Evolutionary conservation across 2,329 filamentous ascomycete genomes (phyloP).

Genomic region (Penicillium sp.): DNA sequence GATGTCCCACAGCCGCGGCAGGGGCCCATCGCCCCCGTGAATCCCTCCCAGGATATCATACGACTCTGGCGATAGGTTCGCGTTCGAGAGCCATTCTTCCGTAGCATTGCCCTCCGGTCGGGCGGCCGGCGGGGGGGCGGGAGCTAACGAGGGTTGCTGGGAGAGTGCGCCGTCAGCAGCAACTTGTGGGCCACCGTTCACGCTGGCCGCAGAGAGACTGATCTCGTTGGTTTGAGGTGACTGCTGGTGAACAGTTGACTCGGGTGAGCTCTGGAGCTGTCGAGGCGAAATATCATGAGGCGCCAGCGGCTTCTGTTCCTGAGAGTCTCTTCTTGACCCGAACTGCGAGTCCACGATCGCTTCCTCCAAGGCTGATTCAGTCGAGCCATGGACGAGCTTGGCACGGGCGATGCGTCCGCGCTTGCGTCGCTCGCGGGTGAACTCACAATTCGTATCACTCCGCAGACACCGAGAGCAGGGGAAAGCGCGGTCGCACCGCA

Average conservation of each 20-base stretch:
- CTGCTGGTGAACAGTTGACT: conserved; percentile 19
- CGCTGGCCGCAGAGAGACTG: conserved; percentile 25
- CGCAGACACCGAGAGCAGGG: conserved; percentile 88
- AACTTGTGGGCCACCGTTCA: conserved; percentile 24
- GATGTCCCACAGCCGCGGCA: conserved; percentile 27
- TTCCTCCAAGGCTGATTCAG: background rate
- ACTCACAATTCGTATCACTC: conserved; percentile 65
- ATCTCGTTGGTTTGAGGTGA: conserved; percentile 27
- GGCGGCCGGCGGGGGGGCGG: background rate
- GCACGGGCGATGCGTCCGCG: conserved; percentile 72
- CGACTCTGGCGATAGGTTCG: conserved; percentile 29
- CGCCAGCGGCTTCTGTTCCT: conserved; percentile 9
- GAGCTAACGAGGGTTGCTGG: conserved; percentile 10
- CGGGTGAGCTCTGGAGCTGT: conserved; percentile 21
- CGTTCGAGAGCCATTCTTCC: conserved; percentile 30
- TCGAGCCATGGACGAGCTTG: conserved; percentile 55
- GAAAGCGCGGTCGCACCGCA: conserved; percentile 86
- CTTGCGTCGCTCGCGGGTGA: conserved; percentile 87
- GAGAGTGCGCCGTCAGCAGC: conserved; percentile 17
- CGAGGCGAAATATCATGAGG: conserved; percentile 14
- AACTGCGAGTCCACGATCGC: conserved; percentile 2
- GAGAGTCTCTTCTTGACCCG: conserved; percentile 4
- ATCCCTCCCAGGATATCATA: conserved; percentile 26
- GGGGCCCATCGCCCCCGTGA: conserved; percentile 22
- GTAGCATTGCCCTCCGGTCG: conserved; percentile 21